Evolutionary conservation across 2,329 filamentous ascomycete species (phyloP), one percentile per base, ranked within the genome.

Genomic region (Fusarium fracticaudum): DNA sequence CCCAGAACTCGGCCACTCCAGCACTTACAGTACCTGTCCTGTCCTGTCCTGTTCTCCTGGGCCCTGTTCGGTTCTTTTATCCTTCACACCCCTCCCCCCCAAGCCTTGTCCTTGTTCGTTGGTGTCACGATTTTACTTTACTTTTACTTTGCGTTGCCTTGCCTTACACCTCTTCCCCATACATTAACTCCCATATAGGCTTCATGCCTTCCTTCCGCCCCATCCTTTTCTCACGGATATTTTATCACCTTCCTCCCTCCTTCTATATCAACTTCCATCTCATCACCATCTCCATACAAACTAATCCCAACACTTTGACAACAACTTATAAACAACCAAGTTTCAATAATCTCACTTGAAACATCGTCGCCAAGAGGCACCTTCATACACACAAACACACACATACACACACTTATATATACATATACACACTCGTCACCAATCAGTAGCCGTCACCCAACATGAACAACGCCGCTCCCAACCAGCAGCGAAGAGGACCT

Each of bases 401-500:
- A 45, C 20, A 48, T 26, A 26, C 18, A 48, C 17, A 45, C 24
- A 20, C 35, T 35, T 31, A 57, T 51, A 48, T 58, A 31, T 40
- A 41, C 26, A 51, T 13, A 45, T 17, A 37, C 17, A 50, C 22
- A 38, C 31, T 54, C 33, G 33, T 18, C 33, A 37, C n/a, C 33
- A 37, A 38, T 14, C 33, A 53, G n/a, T 38, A 10, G 24, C n/a
- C 44, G 50, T 50, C 48, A 53, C 20, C 35, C 64, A 74, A 41
- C 55, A 78, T 78, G 74, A 74, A 60, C 45, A 18, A 55, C 31
- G 15, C n/a, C 40, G n/a, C 55, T 26, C 13, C 33, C n/a, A 20
- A 7, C 50, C 50, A 17, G 24, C 73, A 84, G 53, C 79, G 81
- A 74, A 90, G 94, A 84, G 94, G 94, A 66, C 94, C 94, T 67